These are phyloP conservation scores for Strombidium stylifer DNA, from an alignment of 73 alveolate species.

Conservation along the genomic window DNA sequence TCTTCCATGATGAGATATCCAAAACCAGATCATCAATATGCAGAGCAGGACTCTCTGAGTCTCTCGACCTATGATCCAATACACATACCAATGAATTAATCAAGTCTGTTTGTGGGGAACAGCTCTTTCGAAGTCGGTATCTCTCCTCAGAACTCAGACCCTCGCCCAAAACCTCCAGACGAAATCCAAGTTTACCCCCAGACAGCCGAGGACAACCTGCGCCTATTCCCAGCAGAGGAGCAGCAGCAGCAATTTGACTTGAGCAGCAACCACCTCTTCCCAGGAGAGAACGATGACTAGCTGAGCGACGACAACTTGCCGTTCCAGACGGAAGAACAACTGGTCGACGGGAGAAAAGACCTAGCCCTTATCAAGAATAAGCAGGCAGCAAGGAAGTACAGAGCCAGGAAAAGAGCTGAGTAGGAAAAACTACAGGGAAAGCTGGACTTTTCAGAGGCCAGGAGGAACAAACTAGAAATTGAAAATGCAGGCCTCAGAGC, in stretches of 20 bases:
- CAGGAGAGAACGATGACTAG: not conserved
- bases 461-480: constrained; percentile 10
- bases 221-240: not conserved
- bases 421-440: not conserved
- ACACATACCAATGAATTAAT: too few species aligned
- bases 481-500: constrained; percentile 46
- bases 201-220: constrained; percentile 1
- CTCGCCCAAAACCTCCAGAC: too few species aligned
- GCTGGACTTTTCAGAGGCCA: not conserved
- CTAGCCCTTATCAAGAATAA: constrained; percentile 9
- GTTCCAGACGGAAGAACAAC: not conserved
- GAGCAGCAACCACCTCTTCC: not conserved
- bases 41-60: too few species aligned
- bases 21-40: too few species aligned
- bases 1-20: too few species aligned
- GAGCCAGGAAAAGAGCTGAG: constrained; percentile 25
- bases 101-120: too few species aligned
- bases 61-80: too few species aligned
- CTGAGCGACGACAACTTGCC: not conserved
- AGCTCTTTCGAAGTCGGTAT: too few species aligned
- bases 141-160: too few species aligned
- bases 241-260: not conserved
- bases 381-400: constrained; percentile 16
- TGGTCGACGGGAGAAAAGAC: not conserved
- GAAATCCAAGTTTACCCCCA: constrained; percentile 7